These are phyloP conservation scores for Fusarium sacchari DNA, from an alignment of 2,329 filamentous ascomycete genomes.

Conservation along the genomic window DNA sequence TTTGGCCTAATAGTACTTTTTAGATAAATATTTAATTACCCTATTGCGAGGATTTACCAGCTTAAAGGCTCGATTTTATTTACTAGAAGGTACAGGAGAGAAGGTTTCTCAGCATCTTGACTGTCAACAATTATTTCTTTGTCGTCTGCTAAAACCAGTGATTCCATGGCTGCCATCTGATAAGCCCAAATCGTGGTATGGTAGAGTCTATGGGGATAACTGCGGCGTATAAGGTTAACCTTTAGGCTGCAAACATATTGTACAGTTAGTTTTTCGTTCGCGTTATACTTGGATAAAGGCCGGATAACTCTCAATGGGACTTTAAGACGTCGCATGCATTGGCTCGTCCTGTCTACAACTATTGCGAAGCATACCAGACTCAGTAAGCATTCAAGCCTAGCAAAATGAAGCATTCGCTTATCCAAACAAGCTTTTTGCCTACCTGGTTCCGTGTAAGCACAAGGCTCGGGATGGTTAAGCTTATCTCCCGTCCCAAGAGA, in stretches of 20 bases:
- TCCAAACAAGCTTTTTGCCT: background rate
- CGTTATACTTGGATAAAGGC: rapidly evolving
- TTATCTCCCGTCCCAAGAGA: background rate
- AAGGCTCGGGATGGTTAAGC: background rate
- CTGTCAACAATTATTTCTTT: rapidly evolving
- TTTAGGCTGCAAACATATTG: too few species aligned
- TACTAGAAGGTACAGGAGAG: rapidly evolving
- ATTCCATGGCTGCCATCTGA: background rate
- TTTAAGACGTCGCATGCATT: rapidly evolving
- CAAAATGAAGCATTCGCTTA: background rate
- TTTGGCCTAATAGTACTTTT: too few species aligned
- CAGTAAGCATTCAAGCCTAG: rapidly evolving
- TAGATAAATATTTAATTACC: background rate
- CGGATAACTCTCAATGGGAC: rapidly evolving
- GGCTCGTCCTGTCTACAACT: rapidly evolving
- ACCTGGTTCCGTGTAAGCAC: background rate
- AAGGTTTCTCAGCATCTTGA: background rate
- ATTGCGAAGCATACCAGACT: background rate
- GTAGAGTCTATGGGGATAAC: too few species aligned
- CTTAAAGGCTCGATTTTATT: background rate
- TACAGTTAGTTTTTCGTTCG: background rate
- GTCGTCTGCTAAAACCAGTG: rapidly evolving
- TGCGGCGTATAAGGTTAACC: too few species aligned
- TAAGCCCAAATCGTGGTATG: too few species aligned
- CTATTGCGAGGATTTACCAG: background rate